phyloP scores from a whole-genome alignment of 2,329 filamentous ascomycete species.

The Pseudogymnoascus sp. region DNA sequence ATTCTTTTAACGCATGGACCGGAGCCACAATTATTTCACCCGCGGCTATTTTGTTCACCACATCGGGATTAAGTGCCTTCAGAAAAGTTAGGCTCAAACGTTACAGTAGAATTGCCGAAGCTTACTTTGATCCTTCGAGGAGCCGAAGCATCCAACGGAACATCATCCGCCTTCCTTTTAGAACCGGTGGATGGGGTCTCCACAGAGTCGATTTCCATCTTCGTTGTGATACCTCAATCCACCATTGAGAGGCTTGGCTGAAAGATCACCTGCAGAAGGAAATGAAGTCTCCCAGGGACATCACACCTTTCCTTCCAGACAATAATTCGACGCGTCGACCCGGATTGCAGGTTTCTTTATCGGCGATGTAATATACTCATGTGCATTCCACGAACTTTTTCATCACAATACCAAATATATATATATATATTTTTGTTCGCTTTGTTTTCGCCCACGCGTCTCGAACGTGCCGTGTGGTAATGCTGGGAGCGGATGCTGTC shows the following conservation, averaged over 20 bases:
- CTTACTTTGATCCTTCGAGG: slow-evolving; percentile 42
- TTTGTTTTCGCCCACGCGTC: not conserved
- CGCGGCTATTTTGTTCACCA: slow-evolving; percentile 97
- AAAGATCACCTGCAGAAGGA: not conserved
- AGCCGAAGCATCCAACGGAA: slow-evolving; percentile 29
- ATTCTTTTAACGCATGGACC: slow-evolving; percentile 88
- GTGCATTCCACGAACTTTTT: not conserved
- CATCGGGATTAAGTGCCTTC: slow-evolving; percentile 79
- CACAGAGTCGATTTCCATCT: not conserved
- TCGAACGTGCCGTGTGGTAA: not conserved
- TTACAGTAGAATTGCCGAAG: not conserved
- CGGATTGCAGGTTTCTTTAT: not conserved
- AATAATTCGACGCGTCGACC: not conserved
- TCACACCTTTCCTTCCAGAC: not conserved
- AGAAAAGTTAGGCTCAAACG: slow-evolving; percentile 25
- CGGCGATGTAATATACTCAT: not conserved
- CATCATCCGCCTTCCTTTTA: slow-evolving; percentile 43
- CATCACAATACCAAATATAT: not conserved
- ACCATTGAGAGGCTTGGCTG: not conserved
- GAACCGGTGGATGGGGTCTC: slow-evolving; percentile 24
- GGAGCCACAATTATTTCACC: slow-evolving; percentile 98
- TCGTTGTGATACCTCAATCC: not conserved
- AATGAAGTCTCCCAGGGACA: not conserved
- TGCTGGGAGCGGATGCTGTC: not conserved
- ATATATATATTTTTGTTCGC: not conserved